Evolutionary conservation across 495 filamentous ascomycete genomes (phyloP).

Genomic region (Apiosordaria backusii): DNA sequence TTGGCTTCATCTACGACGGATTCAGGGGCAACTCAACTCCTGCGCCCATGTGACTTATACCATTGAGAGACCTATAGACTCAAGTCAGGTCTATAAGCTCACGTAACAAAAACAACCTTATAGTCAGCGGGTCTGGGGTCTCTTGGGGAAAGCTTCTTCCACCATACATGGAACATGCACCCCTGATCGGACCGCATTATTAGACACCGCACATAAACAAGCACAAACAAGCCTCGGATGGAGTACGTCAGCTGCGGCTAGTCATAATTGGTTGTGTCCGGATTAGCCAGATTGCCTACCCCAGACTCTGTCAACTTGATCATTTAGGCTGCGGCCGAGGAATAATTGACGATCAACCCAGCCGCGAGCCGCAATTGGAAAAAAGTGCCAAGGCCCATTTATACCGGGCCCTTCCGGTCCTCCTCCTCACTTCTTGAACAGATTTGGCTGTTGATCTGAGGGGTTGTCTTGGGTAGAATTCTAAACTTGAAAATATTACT

Average conservation of each 20-base stretch:
- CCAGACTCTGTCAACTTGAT: background rate
- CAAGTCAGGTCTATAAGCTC: too few species aligned
- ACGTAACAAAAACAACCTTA: too few species aligned
- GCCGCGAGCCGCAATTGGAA: background rate
- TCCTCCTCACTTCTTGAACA: slow-evolving; percentile 1
- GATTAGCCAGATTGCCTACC: slow-evolving; percentile 21
- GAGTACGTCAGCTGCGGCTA: background rate
- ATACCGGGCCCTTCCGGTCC: background rate
- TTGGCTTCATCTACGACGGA: too few species aligned
- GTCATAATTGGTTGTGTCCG: slow-evolving; percentile 6
- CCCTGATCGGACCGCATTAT: slow-evolving; percentile 16
- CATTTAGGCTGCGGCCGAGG: slow-evolving; percentile 17
- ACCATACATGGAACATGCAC: background rate
- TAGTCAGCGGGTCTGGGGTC: too few species aligned
- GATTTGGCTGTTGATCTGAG: background rate
- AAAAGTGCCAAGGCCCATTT: slow-evolving; percentile 6
- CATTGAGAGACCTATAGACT: too few species aligned
- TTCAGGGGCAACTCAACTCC: too few species aligned
- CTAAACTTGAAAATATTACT: background rate
- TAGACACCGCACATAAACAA: slow-evolving; percentile 12
- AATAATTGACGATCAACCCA: background rate
- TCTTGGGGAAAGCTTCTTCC: background rate
- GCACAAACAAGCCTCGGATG: slow-evolving; percentile 7
- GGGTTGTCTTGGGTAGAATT: background rate
- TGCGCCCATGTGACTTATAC: too few species aligned